phyloP scores from a whole-genome alignment of 2,329 filamentous ascomycete genomes.

The Cladosporium sphaerospermum region DNA sequence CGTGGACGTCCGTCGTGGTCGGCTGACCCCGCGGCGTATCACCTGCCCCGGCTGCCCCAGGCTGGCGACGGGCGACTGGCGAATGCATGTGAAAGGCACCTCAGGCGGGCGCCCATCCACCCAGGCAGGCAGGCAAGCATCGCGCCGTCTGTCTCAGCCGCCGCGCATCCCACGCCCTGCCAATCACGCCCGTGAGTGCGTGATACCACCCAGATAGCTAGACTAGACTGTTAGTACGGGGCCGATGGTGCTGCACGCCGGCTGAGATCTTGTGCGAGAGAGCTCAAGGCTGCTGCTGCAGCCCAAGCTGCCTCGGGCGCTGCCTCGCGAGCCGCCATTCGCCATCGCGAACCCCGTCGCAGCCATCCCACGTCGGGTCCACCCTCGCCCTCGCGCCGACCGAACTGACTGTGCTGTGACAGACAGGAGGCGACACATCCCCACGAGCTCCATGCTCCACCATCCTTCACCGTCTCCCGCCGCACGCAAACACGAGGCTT shows the following conservation, averaged over 20 bases:
- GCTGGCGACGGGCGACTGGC: background rate
- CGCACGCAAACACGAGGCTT: slow-evolving; percentile 8
- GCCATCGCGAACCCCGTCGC: background rate
- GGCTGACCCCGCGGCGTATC: slow-evolving; percentile 10
- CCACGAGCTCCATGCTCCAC: background rate
- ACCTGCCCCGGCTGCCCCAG: slow-evolving; percentile 1
- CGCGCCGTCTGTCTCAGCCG: slow-evolving; percentile 9
- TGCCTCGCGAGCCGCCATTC: too few relatives aligned
- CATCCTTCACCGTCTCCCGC: slow-evolving; percentile 3
- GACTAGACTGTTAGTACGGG: too few relatives aligned
- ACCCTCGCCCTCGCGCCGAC: background rate
- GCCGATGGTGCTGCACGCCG: slow-evolving; percentile 6
- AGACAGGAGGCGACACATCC: too few relatives aligned
- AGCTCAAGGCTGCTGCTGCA: too few relatives aligned
- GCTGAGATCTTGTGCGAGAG: slow-evolving; percentile 3
- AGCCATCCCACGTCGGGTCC: slow-evolving; percentile 6
- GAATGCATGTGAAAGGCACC: slow-evolving; percentile 7
- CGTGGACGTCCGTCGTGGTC: slow-evolving; percentile 4
- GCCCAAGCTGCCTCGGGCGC: too few relatives aligned
- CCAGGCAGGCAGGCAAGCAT: background rate
- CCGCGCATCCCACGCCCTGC: background rate
- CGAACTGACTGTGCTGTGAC: background rate
- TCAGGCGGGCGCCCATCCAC: background rate
- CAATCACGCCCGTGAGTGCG: too few relatives aligned
- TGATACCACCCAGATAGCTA: too few relatives aligned